These are phyloP conservation scores for Ustilago shanxiensis DNA, from an alignment of 1,284 basidiomycete genomes.

Conservation along the genomic window DNA sequence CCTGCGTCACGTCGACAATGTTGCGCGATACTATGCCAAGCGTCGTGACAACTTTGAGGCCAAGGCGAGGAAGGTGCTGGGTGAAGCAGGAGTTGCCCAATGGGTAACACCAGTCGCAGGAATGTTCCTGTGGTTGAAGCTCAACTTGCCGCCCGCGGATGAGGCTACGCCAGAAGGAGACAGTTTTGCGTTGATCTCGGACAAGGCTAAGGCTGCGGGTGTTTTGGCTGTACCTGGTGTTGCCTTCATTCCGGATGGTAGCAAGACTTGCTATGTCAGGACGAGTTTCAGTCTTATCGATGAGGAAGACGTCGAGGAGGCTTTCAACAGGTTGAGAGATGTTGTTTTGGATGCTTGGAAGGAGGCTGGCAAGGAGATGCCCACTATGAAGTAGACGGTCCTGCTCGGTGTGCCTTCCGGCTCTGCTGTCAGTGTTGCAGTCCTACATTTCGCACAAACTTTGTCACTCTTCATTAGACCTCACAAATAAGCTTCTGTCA, in stretches of 20 bases:
- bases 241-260: constrained; percentile 72
- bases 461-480: background rate
- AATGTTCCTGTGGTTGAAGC: constrained; percentile 71
- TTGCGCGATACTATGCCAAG: constrained; percentile 83
- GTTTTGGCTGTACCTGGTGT: constrained; percentile 84
- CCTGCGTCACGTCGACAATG: constrained; percentile 77
- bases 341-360: constrained; percentile 63
- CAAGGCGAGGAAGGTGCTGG: constrained; percentile 80
- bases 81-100: constrained; percentile 65
- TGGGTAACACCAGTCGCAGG: constrained; percentile 90
- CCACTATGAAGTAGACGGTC: background rate
- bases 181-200: constrained; percentile 81
- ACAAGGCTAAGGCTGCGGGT: constrained; percentile 82
- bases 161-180: constrained; percentile 73
- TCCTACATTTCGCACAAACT: background rate
- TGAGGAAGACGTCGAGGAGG: constrained; percentile 61
- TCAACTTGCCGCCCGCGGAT: constrained; percentile 61
- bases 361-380: constrained; percentile 49
- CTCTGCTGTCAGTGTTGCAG: background rate
- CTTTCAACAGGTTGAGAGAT: constrained; percentile 53
- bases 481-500: background rate
- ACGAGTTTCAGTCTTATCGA: constrained; percentile 63
- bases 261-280: constrained; percentile 61
- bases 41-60: constrained; percentile 85
- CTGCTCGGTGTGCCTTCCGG: too few relatives aligned